phyloP scores from a whole-genome alignment of 1,284 basidiomycete genomes.

The Naganishia albida region DNA sequence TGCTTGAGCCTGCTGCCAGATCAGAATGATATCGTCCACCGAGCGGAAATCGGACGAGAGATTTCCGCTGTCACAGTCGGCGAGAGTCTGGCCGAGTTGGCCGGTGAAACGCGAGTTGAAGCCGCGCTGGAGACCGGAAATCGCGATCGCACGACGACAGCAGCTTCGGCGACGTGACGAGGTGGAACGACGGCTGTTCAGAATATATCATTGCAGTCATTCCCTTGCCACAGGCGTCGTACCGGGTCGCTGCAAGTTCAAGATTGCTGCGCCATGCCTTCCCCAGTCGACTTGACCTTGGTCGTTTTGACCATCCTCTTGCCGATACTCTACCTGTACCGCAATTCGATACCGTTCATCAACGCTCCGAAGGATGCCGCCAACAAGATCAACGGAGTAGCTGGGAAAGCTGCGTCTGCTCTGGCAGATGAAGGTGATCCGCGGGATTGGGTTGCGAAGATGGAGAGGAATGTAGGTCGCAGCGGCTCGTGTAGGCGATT shows the following conservation, averaged over 20 bases:
- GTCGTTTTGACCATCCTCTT: slow-evolving; percentile 46
- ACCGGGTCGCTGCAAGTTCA: background rate
- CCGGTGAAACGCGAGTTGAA: slow-evolving; percentile 5
- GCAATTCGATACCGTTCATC: slow-evolving; percentile 50
- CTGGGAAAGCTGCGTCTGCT: slow-evolving; percentile 34
- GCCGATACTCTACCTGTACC: slow-evolving; percentile 49
- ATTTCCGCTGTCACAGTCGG: slow-evolving; percentile 5
- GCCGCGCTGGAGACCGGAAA: slow-evolving; percentile 2
- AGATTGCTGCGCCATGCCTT: slow-evolving; percentile 41
- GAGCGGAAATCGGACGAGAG: background rate
- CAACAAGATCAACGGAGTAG: slow-evolving; percentile 20
- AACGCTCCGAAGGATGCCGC: slow-evolving; percentile 18
- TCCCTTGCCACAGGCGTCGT: background rate
- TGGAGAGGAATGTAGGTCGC: slow-evolving; percentile 77
- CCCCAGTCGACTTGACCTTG: slow-evolving; percentile 47
- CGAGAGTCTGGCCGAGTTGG: background rate
- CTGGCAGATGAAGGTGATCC: slow-evolving; percentile 73
- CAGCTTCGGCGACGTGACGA: background rate
- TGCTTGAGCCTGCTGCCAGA: too few species aligned
- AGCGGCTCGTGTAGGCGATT: background rate
- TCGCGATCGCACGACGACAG: background rate
- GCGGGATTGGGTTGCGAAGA: slow-evolving; percentile 83
- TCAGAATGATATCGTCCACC: too few species aligned
- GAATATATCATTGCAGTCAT: background rate
- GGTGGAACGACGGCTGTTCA: slow-evolving; percentile 12